Percentiles rank a stretch among this genome's conserved stretches.
Evolutionary conservation across 2,329 filamentous ascomycete species (phyloP).

Genomic region (Cladosporium sp.): DNA sequence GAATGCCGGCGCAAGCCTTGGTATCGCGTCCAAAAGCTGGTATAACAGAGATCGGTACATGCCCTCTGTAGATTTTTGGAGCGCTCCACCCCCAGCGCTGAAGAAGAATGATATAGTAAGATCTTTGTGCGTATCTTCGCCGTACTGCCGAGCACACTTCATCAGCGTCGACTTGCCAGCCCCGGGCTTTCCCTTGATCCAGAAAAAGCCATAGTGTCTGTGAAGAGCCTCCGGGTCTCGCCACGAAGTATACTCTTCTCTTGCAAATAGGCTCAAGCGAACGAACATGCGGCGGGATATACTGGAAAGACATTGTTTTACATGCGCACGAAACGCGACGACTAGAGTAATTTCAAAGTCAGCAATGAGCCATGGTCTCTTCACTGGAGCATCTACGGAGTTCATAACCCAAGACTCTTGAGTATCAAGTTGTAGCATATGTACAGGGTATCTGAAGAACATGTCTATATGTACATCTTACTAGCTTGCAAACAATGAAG

Average conservation of each 20-base stretch:
- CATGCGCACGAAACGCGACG: neutral
- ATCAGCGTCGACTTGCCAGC: constrained; percentile 43
- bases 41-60: constrained; percentile 54
- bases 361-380: neutral
- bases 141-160: constrained; percentile 34
- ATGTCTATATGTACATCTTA: constrained; percentile 11
- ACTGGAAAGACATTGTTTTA: neutral
- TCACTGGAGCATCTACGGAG: neutral
- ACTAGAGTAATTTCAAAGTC: neutral
- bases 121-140: neutral
- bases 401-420: neutral
- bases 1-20: constrained; percentile 39
- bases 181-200: constrained; percentile 44
- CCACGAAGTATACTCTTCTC: constrained; percentile 43
- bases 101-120: constrained; percentile 51
- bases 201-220: constrained; percentile 36
- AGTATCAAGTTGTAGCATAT: neutral
- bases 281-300: neutral
- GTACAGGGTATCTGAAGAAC: constrained; percentile 12
- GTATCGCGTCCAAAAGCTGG: constrained; percentile 33
- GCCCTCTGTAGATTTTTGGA: constrained; percentile 50
- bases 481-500: neutral
- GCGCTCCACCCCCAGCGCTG: constrained; percentile 45
- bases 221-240: constrained; percentile 26
- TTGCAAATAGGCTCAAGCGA: constrained; percentile 33